Evolutionary conservation across 306 rosid species (phyloP), one percentile per base, ranked within the genome.

Genomic region (Cucumis cinereus): DNA sequence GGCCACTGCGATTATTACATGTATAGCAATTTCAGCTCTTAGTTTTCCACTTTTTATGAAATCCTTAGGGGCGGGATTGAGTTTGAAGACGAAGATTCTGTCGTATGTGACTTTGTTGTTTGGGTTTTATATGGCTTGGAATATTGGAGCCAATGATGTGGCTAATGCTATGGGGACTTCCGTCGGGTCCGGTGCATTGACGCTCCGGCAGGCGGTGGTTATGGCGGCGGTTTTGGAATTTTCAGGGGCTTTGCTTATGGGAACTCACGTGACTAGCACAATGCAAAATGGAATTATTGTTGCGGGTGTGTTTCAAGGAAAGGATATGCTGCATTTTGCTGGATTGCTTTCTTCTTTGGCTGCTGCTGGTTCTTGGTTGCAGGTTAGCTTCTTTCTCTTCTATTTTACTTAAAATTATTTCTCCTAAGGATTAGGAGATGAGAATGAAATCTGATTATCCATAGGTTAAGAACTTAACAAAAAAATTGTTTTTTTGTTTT

Each of bases 51-150:
- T 88, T 30, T 88, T 89, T 59, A 92, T 90, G 98, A n/a, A 72
- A 43, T 87, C 99, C 6, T 22, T 95, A 80, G 92, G 88, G 23
- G 88, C 85, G n/a, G 90, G 89, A 0, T 19, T 88, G 79, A 8
- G 85, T 24, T 26, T 89, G 78, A 95, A 87, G 93, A 88, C 88
- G 7, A 91, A 82, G 55, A 19, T 87, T 40, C 47, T 92, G 49
- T 90, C 98, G 0, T 95, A 95, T 53, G 85, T 22, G 0, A 90
- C 99, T 0, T 79, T 95, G 19, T 68, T 95, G 56, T 89, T 89
- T 69, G 99, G 98, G n/a, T 92, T 95, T 40, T 95, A 95, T 84
- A 95, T 95, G 99, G 99, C 98, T 38, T 95, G 99, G 99, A 95
- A 95, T 79, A 95, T 95, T 22, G 99, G 99, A 14, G 98, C 99